Base-by-base conservation (phyloP, 2,329 filamentous ascomycete species). In the Eutypa lata region DNA sequence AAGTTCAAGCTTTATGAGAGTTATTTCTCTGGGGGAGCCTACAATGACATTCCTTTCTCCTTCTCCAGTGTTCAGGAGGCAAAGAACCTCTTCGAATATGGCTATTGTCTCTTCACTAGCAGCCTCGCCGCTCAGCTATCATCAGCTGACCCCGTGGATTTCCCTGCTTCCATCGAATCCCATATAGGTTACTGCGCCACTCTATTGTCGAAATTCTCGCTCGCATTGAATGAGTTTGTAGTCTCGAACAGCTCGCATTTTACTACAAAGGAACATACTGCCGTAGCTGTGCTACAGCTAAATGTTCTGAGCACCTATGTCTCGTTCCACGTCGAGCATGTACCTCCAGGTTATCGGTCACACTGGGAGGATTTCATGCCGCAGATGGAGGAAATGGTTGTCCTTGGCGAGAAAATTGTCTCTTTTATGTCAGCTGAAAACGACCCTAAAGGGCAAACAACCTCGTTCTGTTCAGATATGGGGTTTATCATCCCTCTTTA, bases 391-490 rank as follows among this genome's bases (percentile, higher is more conserved):
- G 22, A 49, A 37, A 49, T 53, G 22, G 46, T 53, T 8, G 7
- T 11, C 2, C 51, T 49, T 0, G 47, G 46, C 10, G 51, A 53
- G 14, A 53, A 28, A 16, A 49, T 53, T 21, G 28, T 53, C 35
- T 37, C n/a, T 11, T 43, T 5, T 22, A 44, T 35, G 11, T 22
- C 24, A 14, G 2, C n/a, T 43, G 38, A 31, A n/a, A n/a, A 37
- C 2, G 26, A 49, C 11, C 10, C 44, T 1, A 26, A 22, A 42
- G 19, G 4, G 2, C 11, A n/a, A 38, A 48, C 16, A 19, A 49
- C 46, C 11, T 37, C 51, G 7, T 53, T 53, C 33, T 53, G 51
- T n/a, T 35, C 37, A 21, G 51, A 53, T n/a, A 44, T 53, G 35
- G 51, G 51, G 3, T 45, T 49, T 18, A 44, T 53, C 16, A 53